These are phyloP conservation scores for Pseudozyma hubeiensis DNA, from an alignment of 1,284 basidiomycete genomes.

Conservation along the genomic window DNA sequence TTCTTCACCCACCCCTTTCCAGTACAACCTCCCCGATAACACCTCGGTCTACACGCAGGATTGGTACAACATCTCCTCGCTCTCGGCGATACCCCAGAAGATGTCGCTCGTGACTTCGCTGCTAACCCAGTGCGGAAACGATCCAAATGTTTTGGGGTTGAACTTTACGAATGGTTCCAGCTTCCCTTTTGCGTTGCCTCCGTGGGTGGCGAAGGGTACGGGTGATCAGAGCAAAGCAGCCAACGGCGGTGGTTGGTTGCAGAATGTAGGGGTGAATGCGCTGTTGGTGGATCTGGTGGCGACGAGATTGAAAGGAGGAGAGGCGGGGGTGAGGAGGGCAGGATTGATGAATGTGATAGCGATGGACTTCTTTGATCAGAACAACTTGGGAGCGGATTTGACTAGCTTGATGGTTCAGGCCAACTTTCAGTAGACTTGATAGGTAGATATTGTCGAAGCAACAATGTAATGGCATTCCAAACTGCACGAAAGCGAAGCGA, in stretches of 20 bases:
- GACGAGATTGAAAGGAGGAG: conserved; percentile 4
- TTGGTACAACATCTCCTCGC: conserved; percentile 51
- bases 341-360: conserved; percentile 46
- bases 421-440: conserved; percentile 40
- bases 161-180: conserved; percentile 45
- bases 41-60: conserved; percentile 46
- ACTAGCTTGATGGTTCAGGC: conserved; percentile 43
- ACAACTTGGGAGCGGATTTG: conserved; percentile 27
- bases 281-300: conserved; percentile 36
- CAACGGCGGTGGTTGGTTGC: conserved; percentile 14
- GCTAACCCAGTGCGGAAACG: conserved; percentile 15
- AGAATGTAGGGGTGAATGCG: conserved; percentile 35
- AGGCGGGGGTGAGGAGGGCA: background rate
- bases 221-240: conserved; percentile 18
- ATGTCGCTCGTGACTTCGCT: conserved; percentile 31
- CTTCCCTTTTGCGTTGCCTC: conserved; percentile 50
- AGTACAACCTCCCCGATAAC: conserved; percentile 30
- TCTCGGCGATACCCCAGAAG: conserved; percentile 38
- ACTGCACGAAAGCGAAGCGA: background rate
- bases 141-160: conserved; percentile 17
- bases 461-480: background rate
- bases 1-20: conserved; percentile 18
- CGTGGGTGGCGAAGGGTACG: conserved; percentile 44
- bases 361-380: conserved; percentile 54
- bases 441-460: background rate